These are phyloP conservation scores for Citrus mangshanensis DNA, from an alignment of 345 rosid genomes.

Conservation along the genomic window DNA sequence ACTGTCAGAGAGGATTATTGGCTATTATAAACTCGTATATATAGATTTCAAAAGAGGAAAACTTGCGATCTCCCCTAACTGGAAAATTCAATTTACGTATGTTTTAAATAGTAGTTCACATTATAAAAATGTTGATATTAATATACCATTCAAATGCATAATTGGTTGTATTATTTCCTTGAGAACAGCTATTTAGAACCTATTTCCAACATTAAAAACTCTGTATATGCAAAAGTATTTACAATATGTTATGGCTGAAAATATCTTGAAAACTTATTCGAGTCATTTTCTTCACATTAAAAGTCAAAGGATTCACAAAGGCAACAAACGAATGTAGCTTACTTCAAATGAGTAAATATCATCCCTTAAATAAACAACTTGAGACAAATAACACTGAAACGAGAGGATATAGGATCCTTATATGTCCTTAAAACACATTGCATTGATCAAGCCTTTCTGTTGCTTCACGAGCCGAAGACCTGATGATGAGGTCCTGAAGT, in stretches of 20 bases:
- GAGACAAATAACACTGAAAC: conserved; percentile 17
- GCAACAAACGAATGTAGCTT: conserved; percentile 16
- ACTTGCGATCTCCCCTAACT: too few relatives aligned
- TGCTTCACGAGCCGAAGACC: conserved; percentile 6
- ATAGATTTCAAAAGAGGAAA: too few relatives aligned
- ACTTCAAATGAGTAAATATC: conserved; percentile 12
- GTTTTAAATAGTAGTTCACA: too few relatives aligned
- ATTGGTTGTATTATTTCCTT: too few relatives aligned
- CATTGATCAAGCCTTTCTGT: not conserved
- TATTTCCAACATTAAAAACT: not conserved
- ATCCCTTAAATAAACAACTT: conserved; percentile 15
- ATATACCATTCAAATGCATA: too few relatives aligned
- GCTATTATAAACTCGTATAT: too few relatives aligned
- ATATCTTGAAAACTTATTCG: not conserved
- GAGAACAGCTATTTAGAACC: too few relatives aligned
- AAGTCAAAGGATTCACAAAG: conserved; percentile 4
- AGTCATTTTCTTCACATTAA: not conserved
- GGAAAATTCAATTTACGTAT: too few relatives aligned
- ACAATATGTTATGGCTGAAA: not conserved
- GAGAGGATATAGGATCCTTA: not conserved
- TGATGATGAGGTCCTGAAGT: conserved; percentile 9
- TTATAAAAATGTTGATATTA: too few relatives aligned
- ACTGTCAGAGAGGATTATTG: too few relatives aligned
- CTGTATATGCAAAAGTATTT: not conserved
- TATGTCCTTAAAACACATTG: conserved; percentile 15